Percentiles rank a stretch among this genome's conserved stretches.
These are phyloP conservation scores for Sarocladium kiliense DNA, from an alignment of 2,329 filamentous ascomycete species.

Conservation along the genomic window DNA sequence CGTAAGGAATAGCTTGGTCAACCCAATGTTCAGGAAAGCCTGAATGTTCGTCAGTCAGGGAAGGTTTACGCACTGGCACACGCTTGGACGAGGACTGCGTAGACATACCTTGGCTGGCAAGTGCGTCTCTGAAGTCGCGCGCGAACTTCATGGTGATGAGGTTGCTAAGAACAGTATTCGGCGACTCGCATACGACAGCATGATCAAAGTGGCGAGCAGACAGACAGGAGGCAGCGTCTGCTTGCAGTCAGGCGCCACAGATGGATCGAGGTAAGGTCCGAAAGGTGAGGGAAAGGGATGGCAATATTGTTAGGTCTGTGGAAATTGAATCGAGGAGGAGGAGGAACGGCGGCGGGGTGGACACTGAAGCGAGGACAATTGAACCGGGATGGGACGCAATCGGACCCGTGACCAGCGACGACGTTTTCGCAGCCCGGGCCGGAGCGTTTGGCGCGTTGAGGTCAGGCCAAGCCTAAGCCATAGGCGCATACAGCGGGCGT, in stretches of 20 bases:
- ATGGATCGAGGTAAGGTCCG: neutral
- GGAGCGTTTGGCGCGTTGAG: neutral
- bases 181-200: neutral
- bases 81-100: neutral
- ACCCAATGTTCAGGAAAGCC: conserved; percentile 71
- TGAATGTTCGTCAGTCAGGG: conserved; percentile 15
- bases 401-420: neutral
- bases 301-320: neutral
- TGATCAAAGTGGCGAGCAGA: neutral
- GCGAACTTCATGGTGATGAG: conserved; percentile 74
- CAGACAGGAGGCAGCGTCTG: neutral
- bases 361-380: neutral
- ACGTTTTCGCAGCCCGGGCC: neutral
- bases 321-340: neutral
- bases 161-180: neutral
- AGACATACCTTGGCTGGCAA: conserved; percentile 53
- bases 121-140: conserved; percentile 65
- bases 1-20: conserved; percentile 74
- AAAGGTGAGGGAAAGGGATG: neutral
- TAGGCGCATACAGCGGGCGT: too few relatives aligned
- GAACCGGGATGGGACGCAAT: neutral
- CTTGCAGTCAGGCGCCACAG: too few relatives aligned
- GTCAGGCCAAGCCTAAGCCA: too few relatives aligned
- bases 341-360: neutral
- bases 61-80: too few relatives aligned